phyloP scores from a whole-genome alignment of 139 green algal genomes.

The Chloropicon primus region DNA sequence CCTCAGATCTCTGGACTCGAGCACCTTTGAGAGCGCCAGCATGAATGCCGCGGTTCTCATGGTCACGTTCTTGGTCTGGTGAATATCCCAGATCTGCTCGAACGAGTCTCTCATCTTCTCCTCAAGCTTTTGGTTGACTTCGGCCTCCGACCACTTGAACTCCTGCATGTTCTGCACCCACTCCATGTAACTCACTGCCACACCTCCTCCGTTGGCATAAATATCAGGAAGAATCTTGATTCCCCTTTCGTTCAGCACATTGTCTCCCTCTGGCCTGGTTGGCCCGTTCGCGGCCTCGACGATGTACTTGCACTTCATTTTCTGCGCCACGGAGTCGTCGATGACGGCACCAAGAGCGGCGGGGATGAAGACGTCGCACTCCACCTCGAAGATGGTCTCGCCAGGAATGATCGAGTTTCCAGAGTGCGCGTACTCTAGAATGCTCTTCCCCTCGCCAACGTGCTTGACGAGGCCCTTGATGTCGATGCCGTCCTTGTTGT shows the following conservation, averaged over 20 bases:
- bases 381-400: conserved; percentile 23
- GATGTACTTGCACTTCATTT: conserved; percentile 48
- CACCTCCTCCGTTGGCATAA: conserved; percentile 41
- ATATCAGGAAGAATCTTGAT: conserved; percentile 65
- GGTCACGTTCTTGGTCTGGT: background rate
- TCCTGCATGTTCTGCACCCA: conserved; percentile 60
- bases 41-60: conserved; percentile 71
- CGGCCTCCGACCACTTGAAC: conserved; percentile 59
- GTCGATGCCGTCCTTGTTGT: conserved; percentile 57
- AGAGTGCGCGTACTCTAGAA: background rate
- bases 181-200: conserved; percentile 66
- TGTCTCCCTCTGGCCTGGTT: conserved; percentile 38
- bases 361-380: conserved; percentile 82
- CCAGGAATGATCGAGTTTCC: background rate
- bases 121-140: conserved; percentile 35
- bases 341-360: conserved; percentile 68
- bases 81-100: background rate
- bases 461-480: conserved; percentile 46
- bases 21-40: conserved; percentile 65
- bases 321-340: conserved; percentile 29
- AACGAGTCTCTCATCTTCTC: conserved; percentile 6
- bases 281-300: conserved; percentile 84
- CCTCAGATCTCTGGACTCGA: conserved; percentile 54
- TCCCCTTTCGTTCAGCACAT: conserved; percentile 42
- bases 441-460: conserved; percentile 23